Base-by-base conservation (phyloP, 1,139 yeast genomes). In the Trichomonascaceae sp. region DNA sequence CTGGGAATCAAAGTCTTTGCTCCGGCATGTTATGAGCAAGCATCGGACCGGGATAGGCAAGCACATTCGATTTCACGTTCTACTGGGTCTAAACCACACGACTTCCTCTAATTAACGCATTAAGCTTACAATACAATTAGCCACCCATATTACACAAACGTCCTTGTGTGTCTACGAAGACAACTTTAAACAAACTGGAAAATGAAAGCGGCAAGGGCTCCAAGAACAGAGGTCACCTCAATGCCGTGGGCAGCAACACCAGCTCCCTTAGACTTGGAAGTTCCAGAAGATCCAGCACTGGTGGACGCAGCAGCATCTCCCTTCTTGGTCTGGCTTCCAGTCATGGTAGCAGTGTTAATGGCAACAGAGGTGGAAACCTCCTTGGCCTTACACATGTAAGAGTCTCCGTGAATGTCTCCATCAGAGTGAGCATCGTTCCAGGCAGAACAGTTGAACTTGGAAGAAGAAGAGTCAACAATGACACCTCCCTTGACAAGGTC, bases 401-500 rank as follows among this genome's bases (percentile, higher is more conserved):
- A 67, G 69, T 84, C 85, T 72, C 96, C 97, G 65, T 75, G 82
- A 59, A 87, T 73, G 57, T 71, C 80, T 62, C 92, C 89, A 50
- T 70, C 68, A 34, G 45, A 27, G 54, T 59, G 58, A 28, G 53
- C 55, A 41, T 60, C 57, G 62, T 77, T 71, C 70, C 84, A 84
- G 40, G 71, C 67, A 45, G 68, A 60, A 73, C 97, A 89, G 64
- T 82, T 72, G 64, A 84, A 75, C 52, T 76, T 76, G 57, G 80
- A 79, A 45, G 73, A 65, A 40, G 61, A 55, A 40, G 94, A 71
- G 57, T 77, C 77, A 57, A 89, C 69, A 54, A 65, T 65, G 65
- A 87, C 92, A 60, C 94, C 95, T 71, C 98, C 98, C 59, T 74
- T 71, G 54, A 89, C 93, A 52, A 77, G 71, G 50, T 62, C 65